Evolutionary conservation across 148 eudicot genomes (phyloP).

Genomic region (Suaeda aralocaspica): DNA sequence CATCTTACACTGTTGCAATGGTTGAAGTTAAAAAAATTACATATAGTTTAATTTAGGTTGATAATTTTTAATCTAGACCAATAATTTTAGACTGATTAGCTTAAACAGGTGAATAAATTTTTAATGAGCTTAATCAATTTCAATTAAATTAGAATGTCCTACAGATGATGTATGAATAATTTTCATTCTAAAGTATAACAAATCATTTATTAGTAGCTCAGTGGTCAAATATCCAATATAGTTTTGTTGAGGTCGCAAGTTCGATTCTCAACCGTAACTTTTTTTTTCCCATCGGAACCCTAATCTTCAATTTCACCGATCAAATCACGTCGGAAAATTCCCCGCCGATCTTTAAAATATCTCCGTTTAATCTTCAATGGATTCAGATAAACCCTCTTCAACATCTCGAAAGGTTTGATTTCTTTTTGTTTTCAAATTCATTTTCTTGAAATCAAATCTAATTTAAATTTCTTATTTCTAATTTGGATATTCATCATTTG

Average conservation of each 20-base stretch:
- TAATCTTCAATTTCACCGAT: not conserved
- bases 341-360: not conserved
- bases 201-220: not conserved
- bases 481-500: too few relatives aligned
- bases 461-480: not conserved
- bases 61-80: too few relatives aligned
- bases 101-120: too few relatives aligned
- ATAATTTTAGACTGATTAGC: too few relatives aligned
- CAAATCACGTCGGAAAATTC: not conserved
- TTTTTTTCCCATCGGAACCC: conserved; percentile 19
- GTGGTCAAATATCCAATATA: not conserved
- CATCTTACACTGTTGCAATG: too few relatives aligned
- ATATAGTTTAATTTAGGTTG: too few relatives aligned
- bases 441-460: not conserved
- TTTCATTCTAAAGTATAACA: too few relatives aligned
- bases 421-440: not conserved
- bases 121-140: too few relatives aligned
- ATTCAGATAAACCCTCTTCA: conserved; percentile 28
- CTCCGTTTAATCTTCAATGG: conserved; percentile 18
- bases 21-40: too few relatives aligned
- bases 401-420: conserved; percentile 26
- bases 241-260: conserved; percentile 12
- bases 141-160: too few relatives aligned
- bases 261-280: conserved; percentile 17
- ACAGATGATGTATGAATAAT: too few relatives aligned